Conservation (phyloP, 805 yeast genomes). For the Cyberlindnera misumaiensis region DNA sequence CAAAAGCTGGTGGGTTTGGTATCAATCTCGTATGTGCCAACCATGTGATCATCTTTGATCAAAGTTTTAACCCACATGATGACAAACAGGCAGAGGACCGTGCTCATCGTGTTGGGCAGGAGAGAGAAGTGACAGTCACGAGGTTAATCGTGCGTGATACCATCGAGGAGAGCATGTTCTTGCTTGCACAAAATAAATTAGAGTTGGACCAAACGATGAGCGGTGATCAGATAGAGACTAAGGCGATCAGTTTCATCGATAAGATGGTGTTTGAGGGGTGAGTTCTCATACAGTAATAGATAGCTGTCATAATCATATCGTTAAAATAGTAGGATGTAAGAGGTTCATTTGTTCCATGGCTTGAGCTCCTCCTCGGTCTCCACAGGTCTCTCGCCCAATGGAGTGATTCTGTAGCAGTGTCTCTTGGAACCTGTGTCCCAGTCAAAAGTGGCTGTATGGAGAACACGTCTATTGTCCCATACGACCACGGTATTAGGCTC, state of each 20-base stretch:
- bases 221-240: slow-evolving; percentile 24
- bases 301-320: too few relatives aligned
- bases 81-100: slow-evolving; percentile 98
- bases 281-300: slow-evolving; percentile 1
- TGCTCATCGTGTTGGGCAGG: slow-evolving; percentile 96
- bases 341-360: slow-evolving; percentile 17
- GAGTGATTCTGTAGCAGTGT: slow-evolving; percentile 70
- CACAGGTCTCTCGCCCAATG: slow-evolving; percentile 66
- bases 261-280: slow-evolving; percentile 33
- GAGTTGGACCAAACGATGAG: slow-evolving; percentile 56
- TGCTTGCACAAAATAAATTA: slow-evolving; percentile 82
- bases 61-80: slow-evolving; percentile 96
- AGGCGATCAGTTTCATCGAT: slow-evolving; percentile 27
- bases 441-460: slow-evolving; percentile 65
- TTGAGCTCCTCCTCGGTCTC: slow-evolving; percentile 36
- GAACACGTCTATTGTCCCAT: slow-evolving; percentile 73
- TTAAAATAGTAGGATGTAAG: too few relatives aligned
- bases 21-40: slow-evolving; percentile 95
- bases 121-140: slow-evolving; percentile 71
- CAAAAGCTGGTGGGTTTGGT: slow-evolving; percentile 99
- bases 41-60: slow-evolving; percentile 85
- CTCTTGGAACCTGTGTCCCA: slow-evolving; percentile 63
- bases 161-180: slow-evolving; percentile 84
- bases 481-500: slow-evolving; percentile 62
- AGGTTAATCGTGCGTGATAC: slow-evolving; percentile 68